These are phyloP conservation scores for Thalassiosira allenii DNA, from an alignment of 352 stramenopile species.

Conservation along the genomic window DNA sequence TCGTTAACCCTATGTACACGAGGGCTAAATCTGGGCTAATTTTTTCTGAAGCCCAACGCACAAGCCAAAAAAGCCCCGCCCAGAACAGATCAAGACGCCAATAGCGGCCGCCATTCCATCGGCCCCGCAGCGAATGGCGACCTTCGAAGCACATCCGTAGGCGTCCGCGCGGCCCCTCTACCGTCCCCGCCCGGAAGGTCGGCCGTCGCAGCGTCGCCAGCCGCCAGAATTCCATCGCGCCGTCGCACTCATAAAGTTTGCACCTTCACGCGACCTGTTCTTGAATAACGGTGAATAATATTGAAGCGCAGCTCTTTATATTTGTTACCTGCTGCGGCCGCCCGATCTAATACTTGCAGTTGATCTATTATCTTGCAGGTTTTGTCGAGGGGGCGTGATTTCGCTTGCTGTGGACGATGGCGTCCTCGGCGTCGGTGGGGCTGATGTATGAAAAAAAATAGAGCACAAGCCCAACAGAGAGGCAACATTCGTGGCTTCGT, in stretches of 20 bases:
- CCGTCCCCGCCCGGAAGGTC: neutral
- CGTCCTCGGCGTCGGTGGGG: neutral
- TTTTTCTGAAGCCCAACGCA: too few relatives aligned
- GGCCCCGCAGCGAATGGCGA: neutral
- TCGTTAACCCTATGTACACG: too few relatives aligned
- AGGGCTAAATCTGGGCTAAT: too few relatives aligned
- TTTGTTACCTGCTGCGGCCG: neutral
- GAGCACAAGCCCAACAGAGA: neutral
- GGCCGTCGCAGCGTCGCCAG: too few relatives aligned
- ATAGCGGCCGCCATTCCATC: neutral
- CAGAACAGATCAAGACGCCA: too few relatives aligned
- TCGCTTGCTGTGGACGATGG: neutral
- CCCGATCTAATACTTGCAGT: neutral
- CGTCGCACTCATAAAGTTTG: neutral
- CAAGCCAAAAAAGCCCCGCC: too few relatives aligned
- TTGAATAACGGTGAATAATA: neutral
- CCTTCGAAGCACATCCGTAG: neutral
- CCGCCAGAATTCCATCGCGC: neutral
- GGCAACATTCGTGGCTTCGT: neutral
- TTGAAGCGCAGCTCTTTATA: neutral
- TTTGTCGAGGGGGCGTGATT: neutral
- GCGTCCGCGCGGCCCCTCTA: too few relatives aligned
- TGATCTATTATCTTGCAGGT: neutral
- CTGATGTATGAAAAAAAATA: neutral
- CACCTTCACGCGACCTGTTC: neutral